Conservation (phyloP, 495 filamentous ascomycete genomes). For the Aspergillus steynii region DNA sequence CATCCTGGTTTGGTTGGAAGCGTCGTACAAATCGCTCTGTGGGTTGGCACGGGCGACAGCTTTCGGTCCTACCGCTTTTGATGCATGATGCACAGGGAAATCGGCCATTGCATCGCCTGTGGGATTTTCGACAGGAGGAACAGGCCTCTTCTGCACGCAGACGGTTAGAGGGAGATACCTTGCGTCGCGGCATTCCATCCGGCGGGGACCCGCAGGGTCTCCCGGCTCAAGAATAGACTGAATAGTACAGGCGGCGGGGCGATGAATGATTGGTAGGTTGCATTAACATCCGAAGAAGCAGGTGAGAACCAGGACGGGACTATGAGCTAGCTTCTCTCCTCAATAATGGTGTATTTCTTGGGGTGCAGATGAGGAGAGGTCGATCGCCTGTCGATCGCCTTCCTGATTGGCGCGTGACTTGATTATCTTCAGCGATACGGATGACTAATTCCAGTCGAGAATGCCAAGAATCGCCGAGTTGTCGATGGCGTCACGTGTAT, state of each 20-base stretch:
- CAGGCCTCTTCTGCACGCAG: slow-evolving; percentile 38
- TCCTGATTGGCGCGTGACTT: no score
- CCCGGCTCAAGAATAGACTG: neutral
- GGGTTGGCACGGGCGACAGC: slow-evolving; percentile 28
- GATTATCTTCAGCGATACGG: no score
- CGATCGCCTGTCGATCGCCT: no score
- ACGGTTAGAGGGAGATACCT: slow-evolving; percentile 39
- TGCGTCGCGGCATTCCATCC: slow-evolving; percentile 36
- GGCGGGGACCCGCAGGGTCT: neutral
- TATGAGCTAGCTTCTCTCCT: no score
- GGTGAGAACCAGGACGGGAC: no score
- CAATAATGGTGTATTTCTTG: no score
- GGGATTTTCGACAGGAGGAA: slow-evolving; percentile 36
- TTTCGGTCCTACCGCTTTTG: slow-evolving; percentile 29
- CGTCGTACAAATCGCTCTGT: neutral
- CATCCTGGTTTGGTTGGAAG: neutral
- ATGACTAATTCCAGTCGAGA: no score
- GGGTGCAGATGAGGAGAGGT: no score
- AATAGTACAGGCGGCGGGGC: neutral
- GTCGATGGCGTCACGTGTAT: no score
- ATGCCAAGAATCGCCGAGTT: no score
- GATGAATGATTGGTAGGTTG: neutral
- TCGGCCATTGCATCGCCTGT: slow-evolving; percentile 43
- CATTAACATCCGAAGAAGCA: neutral
- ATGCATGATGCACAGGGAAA: slow-evolving; percentile 43